Evolutionary conservation across 106 monocot genomes (phyloP), one percentile per base, ranked within the genome.

Genomic region (Allium cepa): DNA sequence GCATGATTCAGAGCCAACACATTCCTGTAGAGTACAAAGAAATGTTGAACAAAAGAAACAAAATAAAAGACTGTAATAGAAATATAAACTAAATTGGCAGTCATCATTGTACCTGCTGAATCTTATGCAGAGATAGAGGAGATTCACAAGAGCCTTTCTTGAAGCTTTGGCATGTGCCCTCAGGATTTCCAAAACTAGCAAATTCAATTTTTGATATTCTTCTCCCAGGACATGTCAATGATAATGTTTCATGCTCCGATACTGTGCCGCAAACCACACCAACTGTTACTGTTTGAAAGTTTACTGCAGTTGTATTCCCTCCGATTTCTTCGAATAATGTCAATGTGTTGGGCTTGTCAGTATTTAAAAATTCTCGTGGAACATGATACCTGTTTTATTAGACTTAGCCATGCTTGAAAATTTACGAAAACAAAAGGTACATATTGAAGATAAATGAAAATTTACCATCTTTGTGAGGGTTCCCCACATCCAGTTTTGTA

Each of bases 311-410:
- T 1, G 80, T 80, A 47, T 77, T 66, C 1, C 87, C 87, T 1
- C 87, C 87, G 15, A 71, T 72, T 64, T 87, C 87, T 71, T 87
- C 87, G 27, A 87, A 87, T 59, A 87, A 63, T 3, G 71, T 49
- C 68, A 83, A 48, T 4, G 77, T 77, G 75, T 87, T 87, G 9
- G 49, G 49, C 63, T 80, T 27, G 4, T 72, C 66, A 0, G 45
- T 4, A 62, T 64, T 68, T 9, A 83, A 73, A 77, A 77, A 87
- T 11, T 71, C 75, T 55, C 87, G 68, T 3, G 87, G 83, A 1
- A 87, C 68, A 58, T 87, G 87, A 67, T 87, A 87, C 84, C 84
- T 85, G 26, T 47, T 36, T 36, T 36, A 36, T 36, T 36, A 36
- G 36, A 36, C 36, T 36, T 36, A 5, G 36, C 5, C 36, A 1